Percentiles rank a stretch among this genome's conserved stretches.
Evolutionary conservation across 352 stramenopile species (phyloP).

Genomic region (Phytopythium aichiense): DNA sequence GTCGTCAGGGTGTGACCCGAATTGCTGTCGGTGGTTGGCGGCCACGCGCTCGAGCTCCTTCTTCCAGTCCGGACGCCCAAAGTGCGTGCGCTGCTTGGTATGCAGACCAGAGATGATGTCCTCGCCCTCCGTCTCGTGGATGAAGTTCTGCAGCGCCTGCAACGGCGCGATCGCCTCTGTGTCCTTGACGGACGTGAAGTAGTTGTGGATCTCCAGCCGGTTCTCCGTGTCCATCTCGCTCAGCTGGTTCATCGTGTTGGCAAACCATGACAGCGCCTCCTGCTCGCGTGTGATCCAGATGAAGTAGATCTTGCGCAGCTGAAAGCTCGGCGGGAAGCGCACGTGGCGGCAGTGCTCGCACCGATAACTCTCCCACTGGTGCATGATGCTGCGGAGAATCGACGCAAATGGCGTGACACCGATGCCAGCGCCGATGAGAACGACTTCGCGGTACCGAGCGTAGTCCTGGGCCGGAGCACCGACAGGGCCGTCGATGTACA

Average conservation of each 20-base stretch:
- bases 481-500: slow-evolving; percentile 59
- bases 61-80: slow-evolving; percentile 75
- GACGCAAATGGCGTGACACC: slow-evolving; percentile 72
- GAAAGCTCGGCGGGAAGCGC: slow-evolving; percentile 60
- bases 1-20: background rate
- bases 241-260: slow-evolving; percentile 79
- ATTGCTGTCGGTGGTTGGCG: slow-evolving; percentile 23
- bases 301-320: slow-evolving; percentile 80
- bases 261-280: slow-evolving; percentile 73
- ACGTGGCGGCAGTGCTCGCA: slow-evolving; percentile 51
- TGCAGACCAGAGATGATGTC: slow-evolving; percentile 68
- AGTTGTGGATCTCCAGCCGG: slow-evolving; percentile 80
- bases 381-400: slow-evolving; percentile 63
- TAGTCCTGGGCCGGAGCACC: slow-evolving; percentile 65
- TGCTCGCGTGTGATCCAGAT: slow-evolving; percentile 82
- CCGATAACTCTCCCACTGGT: slow-evolving; percentile 56
- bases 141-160: slow-evolving; percentile 70
- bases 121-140: slow-evolving; percentile 55
- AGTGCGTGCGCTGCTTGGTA: slow-evolving; percentile 75
- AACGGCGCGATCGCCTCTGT: slow-evolving; percentile 52
- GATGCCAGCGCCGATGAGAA: slow-evolving; percentile 69
- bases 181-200: slow-evolving; percentile 71
- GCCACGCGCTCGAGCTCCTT: slow-evolving; percentile 54
- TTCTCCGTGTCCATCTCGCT: slow-evolving; percentile 66
- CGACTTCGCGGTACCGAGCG: slow-evolving; percentile 46